Conservation (phyloP, 2,329 filamentous ascomycete species). For the Sporothrix globosa region DNA sequence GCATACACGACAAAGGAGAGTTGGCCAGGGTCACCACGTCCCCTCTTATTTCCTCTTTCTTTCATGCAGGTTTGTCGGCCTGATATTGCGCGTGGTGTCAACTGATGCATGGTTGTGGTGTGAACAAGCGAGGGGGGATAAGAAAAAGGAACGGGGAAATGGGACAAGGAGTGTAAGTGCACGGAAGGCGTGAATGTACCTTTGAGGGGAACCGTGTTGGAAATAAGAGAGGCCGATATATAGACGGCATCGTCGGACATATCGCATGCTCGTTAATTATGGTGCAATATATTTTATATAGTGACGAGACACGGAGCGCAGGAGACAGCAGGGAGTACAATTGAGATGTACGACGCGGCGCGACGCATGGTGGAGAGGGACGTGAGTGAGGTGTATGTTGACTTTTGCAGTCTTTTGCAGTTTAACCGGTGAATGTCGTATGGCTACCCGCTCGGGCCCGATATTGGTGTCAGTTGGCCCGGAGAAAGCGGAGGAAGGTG, state of each 20-base stretch:
- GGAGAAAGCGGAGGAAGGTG: slow-evolving; percentile 9
- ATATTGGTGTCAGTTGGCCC: slow-evolving; percentile 28
- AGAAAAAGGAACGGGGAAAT: not conserved
- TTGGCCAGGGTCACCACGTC: not conserved
- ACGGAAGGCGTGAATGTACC: not conserved
- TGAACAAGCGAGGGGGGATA: not conserved
- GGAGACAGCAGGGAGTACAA: not conserved
- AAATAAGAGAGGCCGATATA: slow-evolving; percentile 18
- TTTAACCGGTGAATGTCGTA: slow-evolving; percentile 24
- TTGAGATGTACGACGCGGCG: not conserved
- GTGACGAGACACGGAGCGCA: not conserved
- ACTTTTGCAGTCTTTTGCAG: not conserved
- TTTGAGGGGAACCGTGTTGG: not conserved
- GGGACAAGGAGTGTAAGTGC: not conserved
- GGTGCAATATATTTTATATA: slow-evolving; percentile 16
- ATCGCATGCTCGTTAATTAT: slow-evolving; percentile 17
- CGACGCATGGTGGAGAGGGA: slow-evolving; percentile 4
- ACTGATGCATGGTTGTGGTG: slow-evolving; percentile 20
- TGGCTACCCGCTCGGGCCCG: slow-evolving; percentile 23
- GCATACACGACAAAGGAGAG: not conserved
- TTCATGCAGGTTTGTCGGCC: slow-evolving; percentile 7
- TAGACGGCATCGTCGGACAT: slow-evolving; percentile 22
- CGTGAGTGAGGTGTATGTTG: not conserved
- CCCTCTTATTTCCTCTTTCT: not conserved
- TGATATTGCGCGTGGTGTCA: slow-evolving; percentile 25